A percentile compares a stretch with the other conserved stretches of the same genome.
These are phyloP conservation scores for Fusarium euwallaceae DNA, from an alignment of 2,329 filamentous ascomycete genomes.

Conservation along the genomic window DNA sequence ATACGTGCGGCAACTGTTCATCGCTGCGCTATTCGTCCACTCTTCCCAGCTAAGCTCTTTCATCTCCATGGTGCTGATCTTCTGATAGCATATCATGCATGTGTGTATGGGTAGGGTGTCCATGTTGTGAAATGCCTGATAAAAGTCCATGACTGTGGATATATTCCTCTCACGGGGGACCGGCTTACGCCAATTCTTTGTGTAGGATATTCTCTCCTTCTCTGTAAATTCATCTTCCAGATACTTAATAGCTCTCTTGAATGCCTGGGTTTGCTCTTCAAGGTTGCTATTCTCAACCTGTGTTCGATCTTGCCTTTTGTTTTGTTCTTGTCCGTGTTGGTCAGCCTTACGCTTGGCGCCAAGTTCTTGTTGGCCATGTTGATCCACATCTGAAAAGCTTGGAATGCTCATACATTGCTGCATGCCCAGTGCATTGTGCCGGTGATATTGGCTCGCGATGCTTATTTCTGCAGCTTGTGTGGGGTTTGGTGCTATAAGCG, in stretches of 20 bases:
- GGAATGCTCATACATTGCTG: background rate
- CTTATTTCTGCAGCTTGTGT: background rate
- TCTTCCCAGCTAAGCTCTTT: background rate
- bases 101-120: background rate
- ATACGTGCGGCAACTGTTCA: background rate
- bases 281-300: background rate
- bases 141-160: background rate
- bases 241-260: background rate
- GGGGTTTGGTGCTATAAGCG: background rate
- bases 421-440: background rate
- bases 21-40: background rate
- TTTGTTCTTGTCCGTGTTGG: background rate
- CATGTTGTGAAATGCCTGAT: constrained; percentile 1
- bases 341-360: background rate
- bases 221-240: background rate
- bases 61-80: background rate
- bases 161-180: constrained; percentile 6
- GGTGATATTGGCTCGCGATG: background rate
- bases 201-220: constrained; percentile 1
- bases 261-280: background rate
- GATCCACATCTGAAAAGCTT: background rate
- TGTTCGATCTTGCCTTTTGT: background rate
- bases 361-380: background rate
- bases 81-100: constrained; percentile 7
- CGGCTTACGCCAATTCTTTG: background rate